Evolutionary conservation across 2,329 filamentous ascomycete genomes (phyloP), one percentile per base, ranked within the genome.

Genomic region (Boeremia lycopersici): DNA sequence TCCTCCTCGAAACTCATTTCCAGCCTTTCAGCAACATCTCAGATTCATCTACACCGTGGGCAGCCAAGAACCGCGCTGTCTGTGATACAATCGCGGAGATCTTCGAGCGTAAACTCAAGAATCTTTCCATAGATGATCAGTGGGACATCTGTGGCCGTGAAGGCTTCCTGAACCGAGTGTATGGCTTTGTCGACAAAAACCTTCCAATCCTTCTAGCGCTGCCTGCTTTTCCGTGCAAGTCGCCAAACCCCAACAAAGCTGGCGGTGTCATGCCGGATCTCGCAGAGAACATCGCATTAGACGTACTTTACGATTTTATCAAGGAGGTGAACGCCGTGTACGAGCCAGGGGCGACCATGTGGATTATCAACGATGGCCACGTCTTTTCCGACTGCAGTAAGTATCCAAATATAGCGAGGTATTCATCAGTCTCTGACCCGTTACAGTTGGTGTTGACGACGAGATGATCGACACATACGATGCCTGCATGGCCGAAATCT

Each of bases 201-300:
- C 47, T 63, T 51, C 67, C 63, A 0, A 69, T 73, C n/a, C 63
- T 63, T 6, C 58, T 69, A 15, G 62, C 63, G 19, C 73, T 86
- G 1, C 84, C 84, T 0, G 84, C 84, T 0, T 87, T 87, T 44
- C 84, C 85, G 0, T 86, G 84, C 77, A 87, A 87, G 63, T 86
- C 83, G 0, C 81, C 84, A 13, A 86, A 86, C 56, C 64, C 67
- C 0, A 75, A 78, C 29, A 87, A 88, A 50, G 82, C 84, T 0
- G 72, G 86, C 9, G 84, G 77, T 2, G 65, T 61, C 6, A 67
- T 78, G 33, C 78, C 78, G 1, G 78, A 80, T 50, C 67, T 77
- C 6, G 78, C 73, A 4, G 78, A 79, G 55, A 71, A 77, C 42
- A 67, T 80, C 35, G 77, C 77, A 5, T 63, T 80, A 33, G 67